These are phyloP conservation scores for Trichoderma pleuroti DNA, from an alignment of 2,329 filamentous ascomycete genomes.

Conservation along the genomic window DNA sequence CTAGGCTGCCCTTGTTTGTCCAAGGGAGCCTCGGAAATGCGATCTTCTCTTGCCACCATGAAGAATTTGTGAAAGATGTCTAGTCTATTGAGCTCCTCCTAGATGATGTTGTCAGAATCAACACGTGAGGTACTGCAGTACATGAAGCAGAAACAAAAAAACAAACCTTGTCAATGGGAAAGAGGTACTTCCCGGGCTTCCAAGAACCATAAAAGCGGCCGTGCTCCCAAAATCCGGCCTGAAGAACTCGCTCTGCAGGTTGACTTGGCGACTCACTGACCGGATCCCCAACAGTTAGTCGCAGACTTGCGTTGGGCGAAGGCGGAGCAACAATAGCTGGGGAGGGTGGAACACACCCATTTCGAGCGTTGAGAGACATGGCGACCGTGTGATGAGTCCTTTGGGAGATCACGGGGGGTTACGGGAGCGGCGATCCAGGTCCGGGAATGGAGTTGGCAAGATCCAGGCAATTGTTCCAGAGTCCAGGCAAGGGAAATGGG, in stretches of 20 bases:
- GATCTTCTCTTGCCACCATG: constrained; percentile 55
- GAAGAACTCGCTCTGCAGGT: constrained; percentile 22
- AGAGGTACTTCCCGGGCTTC: constrained; percentile 66
- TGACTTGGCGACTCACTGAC: constrained; percentile 23
- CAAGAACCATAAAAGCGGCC: constrained; percentile 67
- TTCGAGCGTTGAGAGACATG: constrained; percentile 32
- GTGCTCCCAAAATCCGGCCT: constrained; percentile 51
- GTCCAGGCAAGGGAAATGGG: neutral
- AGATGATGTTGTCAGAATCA: constrained; percentile 22
- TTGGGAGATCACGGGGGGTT: neutral
- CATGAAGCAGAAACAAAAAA: neutral
- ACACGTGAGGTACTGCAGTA: neutral
- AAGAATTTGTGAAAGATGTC: constrained; percentile 82
- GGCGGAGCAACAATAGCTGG: constrained; percentile 14
- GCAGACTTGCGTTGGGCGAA: constrained; percentile 18
- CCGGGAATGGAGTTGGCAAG: neutral
- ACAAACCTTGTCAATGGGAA: constrained; percentile 61
- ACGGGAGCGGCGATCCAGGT: neutral
- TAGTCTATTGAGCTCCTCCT: constrained; percentile 72
- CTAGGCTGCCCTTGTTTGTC: constrained; percentile 27
- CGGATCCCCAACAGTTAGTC: constrained; percentile 20
- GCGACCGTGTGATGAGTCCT: constrained; percentile 24
- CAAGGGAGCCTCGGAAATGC: constrained; percentile 25
- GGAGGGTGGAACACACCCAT: constrained; percentile 28
- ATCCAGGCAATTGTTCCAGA: neutral